Conservation (phyloP, 495 filamentous ascomycete species). For the Pyrenopolyporus hunteri region DNA sequence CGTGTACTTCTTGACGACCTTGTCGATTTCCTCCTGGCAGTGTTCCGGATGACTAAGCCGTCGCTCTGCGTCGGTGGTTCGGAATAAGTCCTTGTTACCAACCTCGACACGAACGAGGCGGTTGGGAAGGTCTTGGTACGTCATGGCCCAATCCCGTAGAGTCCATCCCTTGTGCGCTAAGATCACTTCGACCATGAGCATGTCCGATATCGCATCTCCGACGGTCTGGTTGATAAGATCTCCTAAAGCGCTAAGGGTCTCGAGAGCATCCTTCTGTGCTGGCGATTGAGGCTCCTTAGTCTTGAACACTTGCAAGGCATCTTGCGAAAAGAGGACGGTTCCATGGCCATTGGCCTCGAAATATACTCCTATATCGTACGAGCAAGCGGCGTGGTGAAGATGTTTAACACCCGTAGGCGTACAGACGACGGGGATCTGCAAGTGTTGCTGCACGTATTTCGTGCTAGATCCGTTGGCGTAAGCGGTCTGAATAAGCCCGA, state of each 20-base stretch:
- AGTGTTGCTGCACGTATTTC: conserved; percentile 82
- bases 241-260: conserved; percentile 78
- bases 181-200: conserved; percentile 94
- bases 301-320: conserved; percentile 76
- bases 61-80: conserved; percentile 89
- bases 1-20: conserved; percentile 85
- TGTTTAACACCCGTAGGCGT: conserved; percentile 97
- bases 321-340: conserved; percentile 89
- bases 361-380: conserved; percentile 94
- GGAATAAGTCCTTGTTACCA: conserved; percentile 82
- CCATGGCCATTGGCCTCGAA: conserved; percentile 99
- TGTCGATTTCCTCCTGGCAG: conserved; percentile 84
- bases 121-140: conserved; percentile 95
- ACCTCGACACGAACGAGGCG: conserved; percentile 93
- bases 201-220: conserved; percentile 92
- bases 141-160: conserved; percentile 87
- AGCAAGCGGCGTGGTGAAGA: conserved; percentile 90
- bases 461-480: conserved; percentile 98
- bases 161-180: conserved; percentile 94
- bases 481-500: conserved; percentile 94
- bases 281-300: conserved; percentile 85
- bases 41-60: conserved; percentile 78
- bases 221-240: conserved; percentile 98
- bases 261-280: conserved; percentile 82
- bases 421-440: conserved; percentile 89